Evolutionary conservation across 202 grass and related monocot genomes (phyloP), one percentile per base, ranked within the genome.

Genomic region (Eragrostis tef): DNA sequence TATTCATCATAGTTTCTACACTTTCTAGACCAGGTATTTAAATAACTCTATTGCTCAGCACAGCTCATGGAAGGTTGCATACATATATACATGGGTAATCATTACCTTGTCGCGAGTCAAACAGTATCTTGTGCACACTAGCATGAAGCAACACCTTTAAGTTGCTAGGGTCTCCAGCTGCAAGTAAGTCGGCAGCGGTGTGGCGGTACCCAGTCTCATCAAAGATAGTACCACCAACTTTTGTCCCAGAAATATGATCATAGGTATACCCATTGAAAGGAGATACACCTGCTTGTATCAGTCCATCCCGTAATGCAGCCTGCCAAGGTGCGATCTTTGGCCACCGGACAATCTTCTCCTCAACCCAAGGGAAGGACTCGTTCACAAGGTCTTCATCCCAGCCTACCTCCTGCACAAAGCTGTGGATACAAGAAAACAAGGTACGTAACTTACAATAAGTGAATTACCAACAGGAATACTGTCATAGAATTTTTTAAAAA

Each of bases 181-280:
- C 88, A 58, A 99, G 97, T 31, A 99, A 88, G 77, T 99, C 93
- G 0, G 97, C 97, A 56, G 97, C 93, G 3, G 97, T 99, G 86
- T 83, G 89, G 61, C 97, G 89, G 68, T 89, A 91, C 43, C 97
- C 97, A 7, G 69, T 93, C 11, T 70, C 78, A 2, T 93, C 87
- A 74, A 99, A 99, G 70, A 99, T 99, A 74, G 97, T 96, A 46
- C 97, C 97, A 2, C 97, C 97, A 66, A 99, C 93, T 79, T 99
- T 99, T 48, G 97, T 99, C 24, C 97, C 97, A 65, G 81, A 94
- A 76, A 96, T 34, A 81, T 99, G 97, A 77, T 99, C 87, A 47
- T 72, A 99, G 49, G 87, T 99, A 76, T 96, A 99, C 5, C 97
- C 97, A 81, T 99, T 99, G 90, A 94, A 99, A 57, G 97, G 97